These are phyloP conservation scores for Cutaneotrichosporon cutaneum DNA, from an alignment of 1,284 basidiomycete species.

Conservation along the genomic window DNA sequence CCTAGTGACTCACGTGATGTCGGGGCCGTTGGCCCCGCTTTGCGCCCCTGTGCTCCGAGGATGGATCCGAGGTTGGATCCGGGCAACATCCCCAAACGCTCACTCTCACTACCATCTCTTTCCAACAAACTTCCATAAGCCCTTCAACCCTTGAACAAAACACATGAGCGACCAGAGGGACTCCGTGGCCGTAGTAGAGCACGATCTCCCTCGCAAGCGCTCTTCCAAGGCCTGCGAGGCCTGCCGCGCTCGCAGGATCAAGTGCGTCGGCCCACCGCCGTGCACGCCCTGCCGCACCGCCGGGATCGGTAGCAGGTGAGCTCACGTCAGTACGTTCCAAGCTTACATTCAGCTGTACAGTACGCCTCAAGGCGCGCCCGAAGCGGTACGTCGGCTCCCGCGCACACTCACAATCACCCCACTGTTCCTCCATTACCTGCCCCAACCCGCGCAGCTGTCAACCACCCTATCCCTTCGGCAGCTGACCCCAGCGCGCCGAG, in stretches of 20 bases:
- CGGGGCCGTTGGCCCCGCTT: neutral
- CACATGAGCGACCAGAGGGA: neutral
- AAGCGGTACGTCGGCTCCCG: constrained; percentile 20
- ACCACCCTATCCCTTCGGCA: no score
- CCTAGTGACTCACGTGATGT: neutral
- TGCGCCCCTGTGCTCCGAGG: neutral
- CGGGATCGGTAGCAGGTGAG: constrained; percentile 13
- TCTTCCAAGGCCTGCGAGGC: constrained; percentile 31
- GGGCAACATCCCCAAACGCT: neutral
- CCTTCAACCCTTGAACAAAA: neutral
- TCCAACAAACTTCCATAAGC: neutral
- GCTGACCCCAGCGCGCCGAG: constrained; percentile 18
- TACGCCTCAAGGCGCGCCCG: constrained; percentile 28
- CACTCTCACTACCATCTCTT: neutral
- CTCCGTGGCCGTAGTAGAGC: neutral
- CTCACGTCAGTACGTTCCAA: neutral
- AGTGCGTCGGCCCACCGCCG: constrained; percentile 26
- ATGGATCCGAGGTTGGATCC: neutral
- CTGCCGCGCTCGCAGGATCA: constrained; percentile 24
- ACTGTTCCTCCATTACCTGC: no score
- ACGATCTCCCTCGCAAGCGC: constrained; percentile 5
- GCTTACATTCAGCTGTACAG: constrained; percentile 13
- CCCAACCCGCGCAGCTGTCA: no score
- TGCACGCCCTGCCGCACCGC: constrained; percentile 24
- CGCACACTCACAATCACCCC: neutral